Conservation (phyloP, 495 filamentous ascomycete genomes). For the Evernia prunastri region DNA sequence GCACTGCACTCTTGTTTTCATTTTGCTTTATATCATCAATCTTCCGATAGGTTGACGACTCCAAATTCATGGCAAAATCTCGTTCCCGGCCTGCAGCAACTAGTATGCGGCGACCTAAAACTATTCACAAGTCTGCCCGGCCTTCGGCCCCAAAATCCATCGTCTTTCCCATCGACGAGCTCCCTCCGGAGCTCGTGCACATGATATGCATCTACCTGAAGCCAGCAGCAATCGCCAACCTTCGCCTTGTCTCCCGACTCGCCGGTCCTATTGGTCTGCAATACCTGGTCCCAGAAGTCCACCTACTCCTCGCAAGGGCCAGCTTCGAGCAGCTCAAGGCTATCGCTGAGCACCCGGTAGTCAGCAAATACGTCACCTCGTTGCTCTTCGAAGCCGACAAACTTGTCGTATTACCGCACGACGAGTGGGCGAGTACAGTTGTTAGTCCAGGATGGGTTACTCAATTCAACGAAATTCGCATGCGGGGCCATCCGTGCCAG, state of each 20-base stretch:
- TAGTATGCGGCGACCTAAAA: neutral
- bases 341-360: constrained; percentile 5
- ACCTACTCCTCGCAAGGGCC: neutral
- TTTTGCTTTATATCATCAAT: too few relatives aligned
- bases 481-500: neutral
- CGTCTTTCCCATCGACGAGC: constrained; percentile 2
- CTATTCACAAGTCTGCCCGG: neutral
- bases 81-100: neutral
- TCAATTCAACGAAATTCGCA: neutral
- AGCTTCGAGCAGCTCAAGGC: constrained; percentile 10
- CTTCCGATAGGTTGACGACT: neutral
- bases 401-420: neutral
- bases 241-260: constrained; percentile 1
- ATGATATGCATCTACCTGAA: constrained; percentile 10
- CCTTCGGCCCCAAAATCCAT: neutral
- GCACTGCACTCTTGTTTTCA: too few relatives aligned
- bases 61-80: neutral
- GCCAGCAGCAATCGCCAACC: neutral
- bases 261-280: neutral
- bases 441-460: neutral
- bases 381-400: constrained; percentile 9
- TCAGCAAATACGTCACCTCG: neutral
- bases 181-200: neutral
- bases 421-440: neutral
- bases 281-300: constrained; percentile 4